Base-by-base conservation (phyloP, 495 filamentous ascomycete genomes). In the Tuber magnatum region DNA sequence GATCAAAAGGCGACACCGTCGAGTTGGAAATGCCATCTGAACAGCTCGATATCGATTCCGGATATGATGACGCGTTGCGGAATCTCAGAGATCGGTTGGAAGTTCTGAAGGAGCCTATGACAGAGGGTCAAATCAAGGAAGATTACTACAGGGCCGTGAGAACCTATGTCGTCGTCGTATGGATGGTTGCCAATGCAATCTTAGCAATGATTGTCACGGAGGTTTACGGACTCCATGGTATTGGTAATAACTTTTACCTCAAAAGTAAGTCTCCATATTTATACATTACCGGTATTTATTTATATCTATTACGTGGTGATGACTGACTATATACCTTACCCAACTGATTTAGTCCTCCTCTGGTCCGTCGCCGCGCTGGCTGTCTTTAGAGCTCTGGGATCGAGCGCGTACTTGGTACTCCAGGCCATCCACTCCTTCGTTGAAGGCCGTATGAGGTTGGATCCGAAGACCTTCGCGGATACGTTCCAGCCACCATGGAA, bases 91-190 rank as follows among this genome's bases (percentile, higher is more conserved):
- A 99, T 83, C 88, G 96, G 41, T 86, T 98, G 78, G 93, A 97
- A 80, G 95, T 97, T 0, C 87, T 91, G 5, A 81, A 83, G 56
- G 84, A 87, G 0, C 83, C 84, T 0, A 74, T 90, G 35, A 89
- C 88, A 56, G 96, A 97, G 73, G 86, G 89, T 18, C 94, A 97
- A 86, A 84, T 91, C 83, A 94, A 98, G 83, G 94, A 98, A 83
- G 96, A 99, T 84, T 99, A 99, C 86, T 99, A 99, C 86, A 92
- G 93, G 79, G 93, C 92, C 69, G 96, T 99, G 68, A 90, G 96
- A 56, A 98, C 96, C 20, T 99, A 99, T 88, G 97, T 99, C 89
- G 96, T 99, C 0, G 90, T 94, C n/a, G 87, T 89, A 44, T 99
- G 96, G 96, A 93, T 99, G 90, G 85, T 95, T 8, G 89, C 90